Evolutionary conservation across 768 basidiomycete species (phyloP).

Genomic region (Coprinellus micaceus): DNA sequence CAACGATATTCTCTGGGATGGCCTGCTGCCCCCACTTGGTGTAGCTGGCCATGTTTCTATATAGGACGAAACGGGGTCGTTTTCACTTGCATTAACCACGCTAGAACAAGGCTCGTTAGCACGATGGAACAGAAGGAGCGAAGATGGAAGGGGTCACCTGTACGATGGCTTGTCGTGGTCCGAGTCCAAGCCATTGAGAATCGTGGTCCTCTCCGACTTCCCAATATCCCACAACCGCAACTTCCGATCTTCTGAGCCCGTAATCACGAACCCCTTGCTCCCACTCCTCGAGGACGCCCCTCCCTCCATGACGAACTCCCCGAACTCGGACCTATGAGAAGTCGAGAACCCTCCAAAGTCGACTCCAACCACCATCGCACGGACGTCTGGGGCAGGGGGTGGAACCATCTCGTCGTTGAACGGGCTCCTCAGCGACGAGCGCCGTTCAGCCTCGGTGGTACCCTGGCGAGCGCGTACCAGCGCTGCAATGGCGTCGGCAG

Average conservation of each 20-base stretch:
- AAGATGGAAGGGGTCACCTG: conserved; percentile 44
- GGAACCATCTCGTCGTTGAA: conserved; percentile 33
- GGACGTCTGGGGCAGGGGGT: conserved; percentile 61
- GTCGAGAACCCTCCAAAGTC: conserved; percentile 74
- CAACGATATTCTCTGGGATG: conserved; percentile 71
- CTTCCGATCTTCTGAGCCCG: conserved; percentile 86
- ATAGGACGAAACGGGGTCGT: conserved; percentile 40
- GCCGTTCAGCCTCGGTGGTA: conserved; percentile 20
- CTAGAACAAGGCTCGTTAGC: background rate
- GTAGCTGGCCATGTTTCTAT: conserved; percentile 61
- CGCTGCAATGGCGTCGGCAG: conserved; percentile 75
- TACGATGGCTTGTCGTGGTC: conserved; percentile 77
- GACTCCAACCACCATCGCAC: conserved; percentile 63
- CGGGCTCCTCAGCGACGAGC: conserved; percentile 30
- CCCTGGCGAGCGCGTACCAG: conserved; percentile 52
- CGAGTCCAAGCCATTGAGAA: conserved; percentile 75
- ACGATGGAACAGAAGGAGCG: background rate
- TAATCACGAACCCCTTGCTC: conserved; percentile 72
- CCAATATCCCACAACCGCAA: conserved; percentile 87
- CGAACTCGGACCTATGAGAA: conserved; percentile 49
- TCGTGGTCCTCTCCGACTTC: conserved; percentile 64
- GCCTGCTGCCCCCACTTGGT: conserved; percentile 49
- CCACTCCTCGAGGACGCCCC: conserved; percentile 35
- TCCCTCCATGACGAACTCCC: conserved; percentile 38
- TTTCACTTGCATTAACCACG: conserved; percentile 38